A percentile compares a stretch with the other conserved stretches of the same genome.
Evolutionary conservation across 352 stramenopile genomes (phyloP).

Genomic region (Phytophthora sp.): DNA sequence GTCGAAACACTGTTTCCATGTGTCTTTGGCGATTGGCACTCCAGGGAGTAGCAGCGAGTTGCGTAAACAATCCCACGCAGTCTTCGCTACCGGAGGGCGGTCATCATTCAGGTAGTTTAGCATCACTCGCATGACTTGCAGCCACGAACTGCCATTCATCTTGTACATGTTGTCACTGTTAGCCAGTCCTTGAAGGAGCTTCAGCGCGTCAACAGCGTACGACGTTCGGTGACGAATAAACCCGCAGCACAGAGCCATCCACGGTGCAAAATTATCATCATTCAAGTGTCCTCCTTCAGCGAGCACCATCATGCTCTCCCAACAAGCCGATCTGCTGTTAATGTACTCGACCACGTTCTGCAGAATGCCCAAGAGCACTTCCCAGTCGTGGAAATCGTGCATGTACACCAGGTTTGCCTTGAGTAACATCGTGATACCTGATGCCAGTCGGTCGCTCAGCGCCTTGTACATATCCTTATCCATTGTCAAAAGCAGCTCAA

Average conservation of each 20-base stretch:
- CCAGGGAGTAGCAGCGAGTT: slow-evolving; percentile 80
- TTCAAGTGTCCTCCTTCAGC: slow-evolving; percentile 74
- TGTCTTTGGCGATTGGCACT: slow-evolving; percentile 69
- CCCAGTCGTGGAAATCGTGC: slow-evolving; percentile 84
- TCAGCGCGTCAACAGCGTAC: slow-evolving; percentile 78
- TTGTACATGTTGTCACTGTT: slow-evolving; percentile 79
- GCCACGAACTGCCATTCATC: slow-evolving; percentile 74
- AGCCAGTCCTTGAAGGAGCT: slow-evolving; percentile 73
- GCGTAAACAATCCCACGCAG: slow-evolving; percentile 85
- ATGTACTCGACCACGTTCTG: slow-evolving; percentile 83
- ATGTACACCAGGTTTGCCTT: slow-evolving; percentile 91
- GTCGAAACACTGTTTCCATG: slow-evolving; percentile 86
- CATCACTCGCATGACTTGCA: slow-evolving; percentile 89
- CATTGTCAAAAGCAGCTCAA: slow-evolving; percentile 77
- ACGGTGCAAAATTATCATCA: slow-evolving; percentile 82
- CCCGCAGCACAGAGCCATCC: slow-evolving; percentile 80
- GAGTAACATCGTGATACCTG: slow-evolving; percentile 82
- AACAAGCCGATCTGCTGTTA: slow-evolving; percentile 70
- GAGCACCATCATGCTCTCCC: slow-evolving; percentile 79
- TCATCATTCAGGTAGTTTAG: slow-evolving; percentile 85
- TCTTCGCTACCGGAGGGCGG: slow-evolving; percentile 77
- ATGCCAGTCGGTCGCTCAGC: slow-evolving; percentile 80
- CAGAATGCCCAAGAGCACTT: slow-evolving; percentile 75
- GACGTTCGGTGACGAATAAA: slow-evolving; percentile 83
- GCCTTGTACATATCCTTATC: slow-evolving; percentile 84